Conservation (phyloP, 257 asterid species). For the Coffea eugenioides region DNA sequence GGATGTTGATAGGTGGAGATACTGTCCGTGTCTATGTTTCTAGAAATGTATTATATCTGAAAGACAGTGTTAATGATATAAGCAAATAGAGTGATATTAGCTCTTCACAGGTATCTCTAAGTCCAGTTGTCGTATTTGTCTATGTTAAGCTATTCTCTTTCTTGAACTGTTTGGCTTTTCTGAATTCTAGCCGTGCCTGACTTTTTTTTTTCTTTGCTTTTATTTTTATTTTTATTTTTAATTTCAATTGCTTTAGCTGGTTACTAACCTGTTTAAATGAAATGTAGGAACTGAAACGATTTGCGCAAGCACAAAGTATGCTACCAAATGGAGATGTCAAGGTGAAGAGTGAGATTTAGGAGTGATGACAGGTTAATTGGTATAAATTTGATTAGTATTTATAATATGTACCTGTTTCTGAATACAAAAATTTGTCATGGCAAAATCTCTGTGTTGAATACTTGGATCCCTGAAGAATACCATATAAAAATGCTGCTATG, state of each 20-base stretch:
- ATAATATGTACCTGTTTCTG: background rate
- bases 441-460: background rate
- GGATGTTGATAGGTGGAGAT: background rate
- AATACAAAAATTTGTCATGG: background rate
- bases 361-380: background rate
- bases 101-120: background rate
- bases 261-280: background rate
- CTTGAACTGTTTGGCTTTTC: background rate
- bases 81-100: background rate
- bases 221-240: no score
- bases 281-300: slow-evolving; percentile 57
- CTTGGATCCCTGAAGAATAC: background rate
- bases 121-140: background rate
- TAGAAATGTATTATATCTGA: background rate
- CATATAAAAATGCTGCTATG: background rate
- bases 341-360: slow-evolving; percentile 44
- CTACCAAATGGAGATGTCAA: slow-evolving; percentile 65
- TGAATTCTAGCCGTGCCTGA: background rate
- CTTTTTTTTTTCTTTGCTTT: background rate
- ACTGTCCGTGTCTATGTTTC: background rate
- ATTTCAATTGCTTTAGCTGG: background rate
- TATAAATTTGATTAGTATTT: slow-evolving; percentile 3
- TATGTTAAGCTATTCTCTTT: background rate
- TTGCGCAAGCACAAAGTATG: slow-evolving; percentile 44
- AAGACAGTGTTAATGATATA: background rate